A percentile compares a stretch with the other conserved stretches of the same genome.
These are phyloP conservation scores for Anaeromyces robustus DNA, from an alignment of 192 early-diverging fungal genomes.

Conservation along the genomic window DNA sequence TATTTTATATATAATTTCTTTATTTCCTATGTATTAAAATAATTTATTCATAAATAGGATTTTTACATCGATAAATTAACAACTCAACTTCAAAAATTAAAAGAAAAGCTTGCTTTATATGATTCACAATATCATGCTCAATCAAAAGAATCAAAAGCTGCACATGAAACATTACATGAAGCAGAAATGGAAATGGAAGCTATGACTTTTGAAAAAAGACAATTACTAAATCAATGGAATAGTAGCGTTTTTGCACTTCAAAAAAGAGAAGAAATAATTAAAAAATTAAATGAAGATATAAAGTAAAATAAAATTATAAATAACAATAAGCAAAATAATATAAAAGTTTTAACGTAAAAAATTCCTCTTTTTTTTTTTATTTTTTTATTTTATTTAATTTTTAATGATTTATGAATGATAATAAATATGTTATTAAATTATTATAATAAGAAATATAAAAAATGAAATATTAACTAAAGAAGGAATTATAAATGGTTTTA, in stretches of 20 bases:
- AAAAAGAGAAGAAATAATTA: constrained; percentile 29
- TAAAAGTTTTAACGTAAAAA: too few relatives aligned
- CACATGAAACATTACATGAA: constrained; percentile 36
- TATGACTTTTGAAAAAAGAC: constrained; percentile 44
- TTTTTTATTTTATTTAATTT: too few relatives aligned
- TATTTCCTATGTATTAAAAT: too few relatives aligned
- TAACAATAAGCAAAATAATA: too few relatives aligned
- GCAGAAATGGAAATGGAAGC: constrained; percentile 45
- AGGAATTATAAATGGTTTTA: constrained; percentile 30
- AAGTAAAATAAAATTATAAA: constrained; percentile 8
- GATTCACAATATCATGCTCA: constrained; percentile 35
- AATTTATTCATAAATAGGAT: constrained; percentile 22
- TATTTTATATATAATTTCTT: too few relatives aligned
- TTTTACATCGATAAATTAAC: constrained; percentile 41
- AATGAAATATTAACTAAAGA: constrained; percentile 20
- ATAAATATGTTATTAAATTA: constrained; percentile 2
- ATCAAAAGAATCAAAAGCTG: constrained; percentile 35
- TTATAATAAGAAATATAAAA: constrained; percentile 23
- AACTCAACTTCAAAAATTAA: constrained; percentile 28
- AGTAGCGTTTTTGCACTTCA: constrained; percentile 33
- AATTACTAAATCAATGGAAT: constrained; percentile 46
- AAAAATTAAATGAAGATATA: constrained; percentile 4
- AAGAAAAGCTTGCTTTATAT: constrained; percentile 32
- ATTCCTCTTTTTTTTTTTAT: too few relatives aligned
- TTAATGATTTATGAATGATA: constrained; percentile 7